These are phyloP conservation scores for Auricularia auricula-judae DNA, from an alignment of 768 basidiomycete species.

Conservation along the genomic window DNA sequence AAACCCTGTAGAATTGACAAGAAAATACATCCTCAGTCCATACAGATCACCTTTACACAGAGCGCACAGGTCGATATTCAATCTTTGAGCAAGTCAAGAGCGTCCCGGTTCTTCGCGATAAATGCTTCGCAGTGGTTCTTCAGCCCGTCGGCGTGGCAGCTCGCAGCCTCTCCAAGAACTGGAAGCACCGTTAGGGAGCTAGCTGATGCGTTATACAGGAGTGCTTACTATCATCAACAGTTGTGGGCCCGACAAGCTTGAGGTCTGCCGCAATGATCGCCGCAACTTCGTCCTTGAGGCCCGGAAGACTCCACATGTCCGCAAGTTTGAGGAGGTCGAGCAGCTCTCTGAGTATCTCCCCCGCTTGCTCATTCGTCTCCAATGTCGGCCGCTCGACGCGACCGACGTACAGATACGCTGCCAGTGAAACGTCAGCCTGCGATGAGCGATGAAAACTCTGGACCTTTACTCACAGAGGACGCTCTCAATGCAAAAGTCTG, in stretches of 20 bases:
- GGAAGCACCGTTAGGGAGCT: neutral
- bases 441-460: neutral
- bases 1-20: too few relatives aligned
- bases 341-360: neutral
- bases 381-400: neutral
- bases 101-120: neutral
- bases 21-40: too few relatives aligned
- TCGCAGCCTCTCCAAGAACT: neutral
- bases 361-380: neutral
- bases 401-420: neutral
- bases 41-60: neutral
- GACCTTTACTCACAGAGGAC: neutral
- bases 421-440: neutral
- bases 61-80: neutral
- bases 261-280: neutral
- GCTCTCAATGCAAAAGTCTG: neutral
- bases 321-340: neutral
- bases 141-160: neutral
- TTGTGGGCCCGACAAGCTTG: neutral
- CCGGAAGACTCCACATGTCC: neutral
- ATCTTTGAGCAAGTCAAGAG: neutral
- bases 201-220: neutral
- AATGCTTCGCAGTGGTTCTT: neutral
- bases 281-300: neutral
- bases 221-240: neutral